phyloP scores from a whole-genome alignment of 345 rosid species.

The Capsella bursapastoris region DNA sequence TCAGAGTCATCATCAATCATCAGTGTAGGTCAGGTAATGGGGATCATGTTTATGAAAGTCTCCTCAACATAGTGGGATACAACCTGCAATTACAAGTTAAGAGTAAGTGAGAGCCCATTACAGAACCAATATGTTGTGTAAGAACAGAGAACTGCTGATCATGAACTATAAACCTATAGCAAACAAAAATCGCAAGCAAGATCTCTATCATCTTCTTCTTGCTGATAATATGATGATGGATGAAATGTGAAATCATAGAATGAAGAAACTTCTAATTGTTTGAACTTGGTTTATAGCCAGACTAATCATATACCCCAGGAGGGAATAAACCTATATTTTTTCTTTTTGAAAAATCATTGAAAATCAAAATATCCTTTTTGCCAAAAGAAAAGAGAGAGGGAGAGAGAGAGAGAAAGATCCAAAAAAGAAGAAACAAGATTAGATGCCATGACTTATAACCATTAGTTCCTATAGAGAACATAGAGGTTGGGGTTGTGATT shows the following conservation, averaged over 20 bases:
- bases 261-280: background rate
- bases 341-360: background rate
- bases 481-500: conserved; percentile 26
- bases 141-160: background rate
- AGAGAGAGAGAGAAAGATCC: conserved; percentile 12
- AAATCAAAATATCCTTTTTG: no score
- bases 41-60: conserved; percentile 54
- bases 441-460: conserved; percentile 11
- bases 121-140: background rate
- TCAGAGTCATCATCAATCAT: background rate
- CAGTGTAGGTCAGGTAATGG: conserved; percentile 45
- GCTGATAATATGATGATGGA: background rate
- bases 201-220: background rate
- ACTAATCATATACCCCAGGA: background rate
- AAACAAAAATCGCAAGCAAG: background rate
- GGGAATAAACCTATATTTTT: background rate
- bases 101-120: background rate
- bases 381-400: background rate
- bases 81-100: conserved; percentile 49
- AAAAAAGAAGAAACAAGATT: conserved; percentile 28
- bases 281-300: background rate
- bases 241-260: conserved; percentile 8
- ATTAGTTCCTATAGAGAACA: conserved; percentile 25
- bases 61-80: conserved; percentile 77
- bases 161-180: no score